A percentile compares a stretch with the other conserved stretches of the same genome.
Evolutionary conservation across 225 moss, liverwort and hornwort genomes (phyloP).

Genomic region (Bryoerythrophyllum caledonicum): DNA sequence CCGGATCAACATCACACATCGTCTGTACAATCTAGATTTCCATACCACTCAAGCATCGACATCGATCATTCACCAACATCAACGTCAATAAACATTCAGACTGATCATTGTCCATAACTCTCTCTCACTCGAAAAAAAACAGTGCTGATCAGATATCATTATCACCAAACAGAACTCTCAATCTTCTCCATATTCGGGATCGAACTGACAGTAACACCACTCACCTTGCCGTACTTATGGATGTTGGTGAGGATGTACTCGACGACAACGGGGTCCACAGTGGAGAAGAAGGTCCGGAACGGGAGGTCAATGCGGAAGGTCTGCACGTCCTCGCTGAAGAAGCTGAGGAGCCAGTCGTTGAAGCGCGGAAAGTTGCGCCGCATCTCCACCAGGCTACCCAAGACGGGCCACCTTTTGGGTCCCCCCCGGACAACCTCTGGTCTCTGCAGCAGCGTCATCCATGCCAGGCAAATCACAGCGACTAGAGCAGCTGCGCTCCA

Average conservation of each 20-base stretch:
- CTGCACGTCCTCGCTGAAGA: slow-evolving; percentile 33
- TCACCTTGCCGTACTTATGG: slow-evolving; percentile 43
- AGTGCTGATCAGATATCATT: too few relatives aligned
- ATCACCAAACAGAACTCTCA: too few relatives aligned
- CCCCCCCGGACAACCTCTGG: slow-evolving; percentile 19
- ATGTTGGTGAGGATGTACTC: slow-evolving; percentile 47
- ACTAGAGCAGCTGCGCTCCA: slow-evolving; percentile 16
- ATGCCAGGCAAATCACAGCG: slow-evolving; percentile 19
- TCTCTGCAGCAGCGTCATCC: slow-evolving; percentile 17
- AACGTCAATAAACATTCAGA: too few relatives aligned
- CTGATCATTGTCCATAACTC: too few relatives aligned
- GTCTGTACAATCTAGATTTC: too few relatives aligned
- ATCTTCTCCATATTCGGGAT: too few relatives aligned
- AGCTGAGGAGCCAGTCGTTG: slow-evolving; percentile 37
- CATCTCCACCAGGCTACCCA: slow-evolving; percentile 33
- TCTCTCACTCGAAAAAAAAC: too few relatives aligned
- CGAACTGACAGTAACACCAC: neutral
- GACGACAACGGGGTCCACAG: slow-evolving; percentile 41
- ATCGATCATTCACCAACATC: too few relatives aligned
- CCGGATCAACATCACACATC: too few relatives aligned
- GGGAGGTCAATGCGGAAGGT: slow-evolving; percentile 22
- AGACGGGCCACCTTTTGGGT: slow-evolving; percentile 33
- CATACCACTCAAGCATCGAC: too few relatives aligned
- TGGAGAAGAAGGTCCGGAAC: slow-evolving; percentile 14
- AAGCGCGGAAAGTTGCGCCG: slow-evolving; percentile 21